phyloP scores from a whole-genome alignment of 2,329 filamentous ascomycete genomes.

The Thelonectria olida region DNA sequence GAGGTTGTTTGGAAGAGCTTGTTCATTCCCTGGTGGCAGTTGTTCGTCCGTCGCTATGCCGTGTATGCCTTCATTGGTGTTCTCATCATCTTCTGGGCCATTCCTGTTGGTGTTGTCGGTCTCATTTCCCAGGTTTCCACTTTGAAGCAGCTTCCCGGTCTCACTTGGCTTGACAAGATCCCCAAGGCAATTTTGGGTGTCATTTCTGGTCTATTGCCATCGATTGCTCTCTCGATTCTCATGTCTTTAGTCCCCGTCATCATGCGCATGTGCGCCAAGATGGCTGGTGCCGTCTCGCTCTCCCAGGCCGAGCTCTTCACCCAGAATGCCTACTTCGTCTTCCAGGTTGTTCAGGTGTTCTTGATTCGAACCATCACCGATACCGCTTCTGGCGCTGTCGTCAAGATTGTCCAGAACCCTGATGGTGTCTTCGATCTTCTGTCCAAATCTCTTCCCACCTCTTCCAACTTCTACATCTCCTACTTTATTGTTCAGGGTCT shows the following conservation, averaged over 20 bases:
- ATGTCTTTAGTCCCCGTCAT: slow-evolving; percentile 81
- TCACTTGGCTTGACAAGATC: slow-evolving; percentile 77
- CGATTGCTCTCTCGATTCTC: slow-evolving; percentile 79
- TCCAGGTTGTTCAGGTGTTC: slow-evolving; percentile 95
- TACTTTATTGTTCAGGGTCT: slow-evolving; percentile 91
- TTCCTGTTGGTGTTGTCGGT: slow-evolving; percentile 81
- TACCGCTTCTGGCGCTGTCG: slow-evolving; percentile 75
- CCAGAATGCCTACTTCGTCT: slow-evolving; percentile 91
- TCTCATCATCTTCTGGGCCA: slow-evolving; percentile 86
- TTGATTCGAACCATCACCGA: slow-evolving; percentile 85
- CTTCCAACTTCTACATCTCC: slow-evolving; percentile 92
- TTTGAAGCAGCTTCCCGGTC: slow-evolving; percentile 72
- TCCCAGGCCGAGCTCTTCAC: slow-evolving; percentile 87
- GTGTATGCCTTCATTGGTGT: slow-evolving; percentile 73
- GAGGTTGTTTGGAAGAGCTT: slow-evolving; percentile 92
- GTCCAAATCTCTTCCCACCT: slow-evolving; percentile 77
- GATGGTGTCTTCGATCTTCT: slow-evolving; percentile 69
- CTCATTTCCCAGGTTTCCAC: slow-evolving; percentile 84
- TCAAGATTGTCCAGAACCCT: slow-evolving; percentile 71
- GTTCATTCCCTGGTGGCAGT: slow-evolving; percentile 74
- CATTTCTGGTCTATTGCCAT: slow-evolving; percentile 84
- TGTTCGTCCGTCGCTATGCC: slow-evolving; percentile 72
- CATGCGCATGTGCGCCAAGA: slow-evolving; percentile 75
- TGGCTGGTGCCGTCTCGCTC: slow-evolving; percentile 80
- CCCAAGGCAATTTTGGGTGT: slow-evolving; percentile 77